Evolutionary conservation across 2,329 filamentous ascomycete genomes (phyloP).

Genomic region (Talaromyces atroroseus): DNA sequence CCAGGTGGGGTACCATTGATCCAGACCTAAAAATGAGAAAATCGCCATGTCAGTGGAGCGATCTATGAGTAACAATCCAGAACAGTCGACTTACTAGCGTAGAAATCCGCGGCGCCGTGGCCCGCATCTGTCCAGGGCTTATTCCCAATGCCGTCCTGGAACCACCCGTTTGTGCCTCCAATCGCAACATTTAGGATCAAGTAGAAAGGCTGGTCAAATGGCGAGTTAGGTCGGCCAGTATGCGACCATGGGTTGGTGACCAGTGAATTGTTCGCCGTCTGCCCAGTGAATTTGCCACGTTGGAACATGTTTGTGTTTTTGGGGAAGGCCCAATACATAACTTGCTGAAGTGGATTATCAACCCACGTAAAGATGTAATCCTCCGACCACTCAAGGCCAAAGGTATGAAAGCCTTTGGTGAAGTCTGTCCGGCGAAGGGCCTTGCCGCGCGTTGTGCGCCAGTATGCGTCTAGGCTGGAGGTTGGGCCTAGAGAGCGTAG

Average conservation of each 20-base stretch:
- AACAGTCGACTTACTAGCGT: conserved; percentile 24
- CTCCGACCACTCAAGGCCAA: conserved; percentile 49
- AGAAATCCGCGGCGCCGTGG: conserved; percentile 38
- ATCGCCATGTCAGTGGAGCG: neutral
- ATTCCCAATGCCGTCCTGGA: conserved; percentile 40
- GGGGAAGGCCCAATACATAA: conserved; percentile 25
- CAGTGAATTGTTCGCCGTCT: conserved; percentile 39
- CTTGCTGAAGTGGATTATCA: conserved; percentile 37
- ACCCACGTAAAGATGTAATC: conserved; percentile 52
- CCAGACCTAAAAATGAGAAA: conserved; percentile 14
- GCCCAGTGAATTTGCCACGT: conserved; percentile 39
- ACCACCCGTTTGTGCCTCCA: conserved; percentile 47
- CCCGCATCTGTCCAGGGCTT: conserved; percentile 46
- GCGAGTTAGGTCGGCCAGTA: conserved; percentile 40
- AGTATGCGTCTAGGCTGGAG: conserved; percentile 19
- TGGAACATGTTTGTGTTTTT: conserved; percentile 27
- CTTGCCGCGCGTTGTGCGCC: conserved; percentile 24
- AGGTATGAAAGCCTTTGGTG: conserved; percentile 43
- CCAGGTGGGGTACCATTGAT: conserved; percentile 47
- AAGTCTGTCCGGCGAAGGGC: conserved; percentile 24
- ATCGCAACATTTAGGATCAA: conserved; percentile 50
- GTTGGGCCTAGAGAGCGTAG: conserved; percentile 14
- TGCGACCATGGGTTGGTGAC: conserved; percentile 43
- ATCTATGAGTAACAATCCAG: neutral
- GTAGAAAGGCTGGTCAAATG: conserved; percentile 50